These are phyloP conservation scores for Kuraishia floccosa DNA, from an alignment of 805 yeast species.

Conservation along the genomic window DNA sequence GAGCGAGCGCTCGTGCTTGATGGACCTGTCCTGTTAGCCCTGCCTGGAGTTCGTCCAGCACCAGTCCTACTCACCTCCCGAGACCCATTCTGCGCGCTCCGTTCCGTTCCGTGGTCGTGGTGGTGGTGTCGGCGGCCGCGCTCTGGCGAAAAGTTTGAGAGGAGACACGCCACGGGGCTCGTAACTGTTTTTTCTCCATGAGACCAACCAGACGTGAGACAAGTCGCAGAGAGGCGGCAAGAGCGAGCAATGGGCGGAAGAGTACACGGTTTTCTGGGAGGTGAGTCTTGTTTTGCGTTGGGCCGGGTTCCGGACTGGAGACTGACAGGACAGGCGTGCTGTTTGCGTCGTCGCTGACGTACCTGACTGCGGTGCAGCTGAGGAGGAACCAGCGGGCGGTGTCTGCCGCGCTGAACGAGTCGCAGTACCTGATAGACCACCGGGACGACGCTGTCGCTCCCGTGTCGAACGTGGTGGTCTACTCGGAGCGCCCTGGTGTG, in stretches of 20 bases:
- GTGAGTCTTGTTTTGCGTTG: conserved; percentile 10
- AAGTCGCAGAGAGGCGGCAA: not conserved
- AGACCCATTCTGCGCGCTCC: too few species aligned
- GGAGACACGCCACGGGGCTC: too few species aligned
- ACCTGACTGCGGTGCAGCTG: conserved; percentile 49
- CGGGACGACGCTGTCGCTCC: conserved; percentile 39
- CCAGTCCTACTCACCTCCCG: too few species aligned
- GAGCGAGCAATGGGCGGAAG: conserved; percentile 25
- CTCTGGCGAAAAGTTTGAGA: too few species aligned
- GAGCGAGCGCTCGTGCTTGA: conserved; percentile 42
- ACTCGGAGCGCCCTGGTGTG: conserved; percentile 31
- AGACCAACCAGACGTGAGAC: too few species aligned
- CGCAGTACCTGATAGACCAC: conserved; percentile 39
- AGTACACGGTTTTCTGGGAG: conserved; percentile 45
- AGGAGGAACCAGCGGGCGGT: conserved; percentile 33
- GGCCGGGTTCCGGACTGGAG: not conserved
- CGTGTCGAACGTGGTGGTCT: conserved; percentile 28
- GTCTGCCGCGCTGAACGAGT: conserved; percentile 31
- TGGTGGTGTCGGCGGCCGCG: too few species aligned
- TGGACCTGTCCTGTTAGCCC: too few species aligned
- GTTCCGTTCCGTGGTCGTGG: too few species aligned
- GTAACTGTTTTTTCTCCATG: too few species aligned
- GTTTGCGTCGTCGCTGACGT: conserved; percentile 51
- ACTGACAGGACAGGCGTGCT: conserved; percentile 32
- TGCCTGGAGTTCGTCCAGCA: too few species aligned